phyloP scores from a whole-genome alignment of 306 rosid species.

The Acacia melanoxylon region DNA sequence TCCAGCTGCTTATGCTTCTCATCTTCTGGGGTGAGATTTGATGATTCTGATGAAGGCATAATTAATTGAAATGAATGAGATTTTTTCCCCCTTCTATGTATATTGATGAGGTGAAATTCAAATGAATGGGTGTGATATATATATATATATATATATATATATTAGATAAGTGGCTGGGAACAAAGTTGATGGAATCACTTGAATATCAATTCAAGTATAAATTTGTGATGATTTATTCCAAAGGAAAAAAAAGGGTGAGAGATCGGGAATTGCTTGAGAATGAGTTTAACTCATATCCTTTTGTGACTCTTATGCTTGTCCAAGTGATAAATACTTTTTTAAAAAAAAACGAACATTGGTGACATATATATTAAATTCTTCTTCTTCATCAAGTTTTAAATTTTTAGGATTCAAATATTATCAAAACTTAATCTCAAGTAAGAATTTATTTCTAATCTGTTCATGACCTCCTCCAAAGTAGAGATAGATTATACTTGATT shows the following conservation, averaged over 20 bases:
- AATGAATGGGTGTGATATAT: background rate
- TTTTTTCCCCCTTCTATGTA: background rate
- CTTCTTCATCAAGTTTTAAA: background rate
- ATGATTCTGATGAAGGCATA: constrained; percentile 52
- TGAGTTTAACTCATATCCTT: constrained; percentile 39
- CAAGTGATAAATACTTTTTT: constrained; percentile 1
- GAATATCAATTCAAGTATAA: constrained; percentile 35
- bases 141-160: too few relatives aligned
- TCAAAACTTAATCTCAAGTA: background rate
- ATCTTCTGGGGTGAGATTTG: constrained; percentile 22
- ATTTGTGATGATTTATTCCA: constrained; percentile 22
- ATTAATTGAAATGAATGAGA: background rate
- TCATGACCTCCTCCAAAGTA: background rate
- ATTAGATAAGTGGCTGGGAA: constrained; percentile 27
- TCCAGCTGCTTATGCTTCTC: constrained; percentile 53
- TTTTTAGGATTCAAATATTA: background rate
- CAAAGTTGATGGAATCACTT: constrained; percentile 51
- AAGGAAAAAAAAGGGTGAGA: constrained; percentile 18
- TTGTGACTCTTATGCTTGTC: constrained; percentile 28
- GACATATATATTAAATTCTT: background rate
- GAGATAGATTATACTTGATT: too few relatives aligned
- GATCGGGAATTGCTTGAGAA: constrained; percentile 48
- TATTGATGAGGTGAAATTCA: background rate
- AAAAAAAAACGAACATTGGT: background rate
- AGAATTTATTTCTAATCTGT: background rate